phyloP scores from a whole-genome alignment of 83 land plant genomes.

The Larix sibirica region DNA sequence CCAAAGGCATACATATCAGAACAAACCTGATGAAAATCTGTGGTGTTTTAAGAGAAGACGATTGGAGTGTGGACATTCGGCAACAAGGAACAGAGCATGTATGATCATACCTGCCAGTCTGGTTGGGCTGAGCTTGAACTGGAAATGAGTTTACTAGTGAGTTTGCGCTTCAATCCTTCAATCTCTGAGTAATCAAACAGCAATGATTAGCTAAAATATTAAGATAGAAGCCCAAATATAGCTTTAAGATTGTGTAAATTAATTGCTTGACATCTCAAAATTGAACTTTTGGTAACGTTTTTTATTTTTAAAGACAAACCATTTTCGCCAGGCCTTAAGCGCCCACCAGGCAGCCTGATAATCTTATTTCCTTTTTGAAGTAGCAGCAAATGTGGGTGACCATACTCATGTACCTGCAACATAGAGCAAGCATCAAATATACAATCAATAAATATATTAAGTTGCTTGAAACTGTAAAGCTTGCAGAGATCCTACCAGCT shows the following conservation, averaged over 20 bases:
- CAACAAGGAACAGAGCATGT: not conserved
- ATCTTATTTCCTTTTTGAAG: conserved; percentile 16
- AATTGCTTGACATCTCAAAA: not conserved
- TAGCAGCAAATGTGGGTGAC: conserved; percentile 11
- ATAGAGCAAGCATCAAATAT: not conserved
- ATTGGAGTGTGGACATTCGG: too few species aligned
- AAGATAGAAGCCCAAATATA: not conserved
- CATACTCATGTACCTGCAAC: conserved; percentile 14
- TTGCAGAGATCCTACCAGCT: not conserved
- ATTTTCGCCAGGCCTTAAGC: conserved; percentile 16
- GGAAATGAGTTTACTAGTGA: conserved; percentile 9
- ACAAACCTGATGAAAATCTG: too few species aligned
- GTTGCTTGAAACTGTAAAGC: not conserved
- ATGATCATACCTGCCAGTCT: conserved; percentile 8
- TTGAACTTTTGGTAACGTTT: not conserved
- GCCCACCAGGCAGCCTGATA: conserved; percentile 11
- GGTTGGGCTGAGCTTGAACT: conserved; percentile 1
- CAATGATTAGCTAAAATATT: not conserved
- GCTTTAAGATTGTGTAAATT: not conserved
- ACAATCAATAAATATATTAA: not conserved
- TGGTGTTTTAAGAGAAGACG: too few species aligned
- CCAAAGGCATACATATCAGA: too few species aligned
- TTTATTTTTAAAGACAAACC: conserved; percentile 6
- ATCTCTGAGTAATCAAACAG: conserved; percentile 11
- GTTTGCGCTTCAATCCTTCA: conserved; percentile 20